Base-by-base conservation (phyloP, 768 basidiomycete genomes). In the Cystofilobasidium macerans region DNA sequence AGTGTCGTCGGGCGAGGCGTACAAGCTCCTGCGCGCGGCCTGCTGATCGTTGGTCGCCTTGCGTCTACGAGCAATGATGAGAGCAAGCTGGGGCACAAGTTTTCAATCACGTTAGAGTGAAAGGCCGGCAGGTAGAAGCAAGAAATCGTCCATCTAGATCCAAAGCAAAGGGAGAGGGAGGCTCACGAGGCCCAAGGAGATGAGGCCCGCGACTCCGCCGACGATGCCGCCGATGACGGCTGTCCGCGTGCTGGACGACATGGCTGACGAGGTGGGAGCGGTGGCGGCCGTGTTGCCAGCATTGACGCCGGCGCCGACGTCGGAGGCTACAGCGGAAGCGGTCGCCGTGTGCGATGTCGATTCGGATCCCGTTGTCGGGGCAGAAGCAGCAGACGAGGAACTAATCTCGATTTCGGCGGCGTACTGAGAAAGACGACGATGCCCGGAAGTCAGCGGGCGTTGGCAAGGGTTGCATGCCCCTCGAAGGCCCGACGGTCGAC, bases 211-310 rank as follows among this genome's bases (percentile, higher is more conserved):
- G 5, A 45, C 56, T 16, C 63, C 63, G 30, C 40, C 63, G 16
- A 64, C 63, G 0, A 22, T 38, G 14, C 62, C 60, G n/a, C 42
- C 62, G 20, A 63, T 56, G 26, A 63, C 36, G 16, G 36, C 62
- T 18, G 35, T 54, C 35, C 28, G 51, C 6, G 62, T 56, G 20
- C 48, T 30, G 26, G 53, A 24, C 16, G 51, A 54, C 51, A 63
- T 54, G 24, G 36, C 51, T 20, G 60, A 30, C 26, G 60, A 47
- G 28, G 43, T 4, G 11, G 32, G n/a, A 0, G 51, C 48, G 5
- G 51, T 36, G 32, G 33, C 36, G 36, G 24, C 28, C 51, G 54
- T n/a, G 36, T n/a, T 57, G 28, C 57, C 64, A 20, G 59, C 42
- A 30, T 28, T 28, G 33, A 38, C 45, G 5, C 48, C 62, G n/a